Evolutionary conservation across 2,329 filamentous ascomycete genomes (phyloP), one percentile per base, ranked within the genome.

Genomic region (Teratosphaeria epicoccoides): DNA sequence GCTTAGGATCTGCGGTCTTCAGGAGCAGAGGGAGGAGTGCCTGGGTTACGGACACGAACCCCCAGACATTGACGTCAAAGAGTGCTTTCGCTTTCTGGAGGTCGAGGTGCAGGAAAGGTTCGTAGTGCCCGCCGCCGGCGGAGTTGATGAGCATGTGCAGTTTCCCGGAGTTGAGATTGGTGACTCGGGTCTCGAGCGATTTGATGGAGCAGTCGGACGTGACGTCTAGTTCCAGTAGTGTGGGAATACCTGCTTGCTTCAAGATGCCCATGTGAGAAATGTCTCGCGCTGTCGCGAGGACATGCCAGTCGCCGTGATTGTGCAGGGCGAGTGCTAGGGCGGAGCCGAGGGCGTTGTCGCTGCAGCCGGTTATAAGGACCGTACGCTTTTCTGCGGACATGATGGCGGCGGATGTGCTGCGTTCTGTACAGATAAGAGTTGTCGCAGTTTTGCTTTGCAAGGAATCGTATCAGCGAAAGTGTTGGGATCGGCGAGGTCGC

Each of bases 1-100:
- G 24, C 43, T 22, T 14, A 22, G 64, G 57, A 0, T 62, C 67
- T 17, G 62, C 62, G 10, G 59, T 55, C 2, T 70, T 63, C 47
- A 68, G 67, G 1, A 79, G 54, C 25, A 76, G 49, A 0, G 76
- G 74, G n/a, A 81, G 63, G 55, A 81, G 79, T 1, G 71, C 62
- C 44, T 66, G 64, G 2, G 61, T 64, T 1, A 66, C 53, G 7
- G 61, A 52, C 44, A 67, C 55, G 0, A 61, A 63, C 0, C 77
- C 77, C 46, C 71, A 74, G 24, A 79, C 60, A 52, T 80, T 80
- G 50, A 78, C 71, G 33, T 77, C 73, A 61, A 70, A 75, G 25
- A 40, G 33, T 4, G 4, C 7, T 20, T 17, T 40, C 70, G 69
- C 22, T 58, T 59, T 40, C 5, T 20, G 33, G 5, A 40, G n/a